Conservation (phyloP, 2,329 filamentous ascomycete species). For the Fusarium sp. region DNA sequence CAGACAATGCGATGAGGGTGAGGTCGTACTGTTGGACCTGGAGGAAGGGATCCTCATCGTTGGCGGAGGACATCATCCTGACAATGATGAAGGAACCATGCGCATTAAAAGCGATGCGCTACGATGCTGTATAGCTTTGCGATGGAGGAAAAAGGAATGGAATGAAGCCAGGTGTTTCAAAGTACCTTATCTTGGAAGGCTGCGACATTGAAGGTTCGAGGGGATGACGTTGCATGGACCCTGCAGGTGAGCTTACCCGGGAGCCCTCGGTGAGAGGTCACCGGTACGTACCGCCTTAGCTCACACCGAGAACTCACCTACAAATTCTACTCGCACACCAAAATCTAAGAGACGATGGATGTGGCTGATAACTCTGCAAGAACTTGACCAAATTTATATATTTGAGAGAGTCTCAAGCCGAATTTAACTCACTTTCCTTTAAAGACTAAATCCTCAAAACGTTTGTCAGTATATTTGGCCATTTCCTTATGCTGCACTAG, state of each 20-base stretch:
- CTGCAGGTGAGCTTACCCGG: constrained; percentile 25
- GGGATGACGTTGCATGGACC: constrained; percentile 51
- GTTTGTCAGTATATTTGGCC: neutral
- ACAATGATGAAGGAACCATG: constrained; percentile 29
- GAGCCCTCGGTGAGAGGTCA: constrained; percentile 24
- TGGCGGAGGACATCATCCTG: constrained; percentile 76
- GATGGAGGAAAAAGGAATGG: neutral
- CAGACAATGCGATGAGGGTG: neutral
- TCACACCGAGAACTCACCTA: constrained; percentile 43
- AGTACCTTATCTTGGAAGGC: constrained; percentile 16
- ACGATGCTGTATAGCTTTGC: constrained; percentile 1
- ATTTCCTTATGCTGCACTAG: neutral
- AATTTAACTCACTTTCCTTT: neutral
- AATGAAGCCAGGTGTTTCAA: constrained; percentile 21
- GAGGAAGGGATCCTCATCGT: constrained; percentile 78
- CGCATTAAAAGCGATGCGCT: constrained; percentile 36
- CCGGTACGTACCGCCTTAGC: constrained; percentile 36
- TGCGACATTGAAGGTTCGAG: constrained; percentile 43
- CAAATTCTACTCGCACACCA: constrained; percentile 47
- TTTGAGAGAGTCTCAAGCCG: neutral
- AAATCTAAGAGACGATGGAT: constrained; percentile 34
- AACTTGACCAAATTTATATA: neutral
- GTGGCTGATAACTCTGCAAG: constrained; percentile 28
- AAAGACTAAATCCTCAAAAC: neutral
- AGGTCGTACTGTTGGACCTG: constrained; percentile 74